Evolutionary conservation across 768 basidiomycete genomes (phyloP), one percentile per base, ranked within the genome.

Genomic region (Amanita rimosa): DNA sequence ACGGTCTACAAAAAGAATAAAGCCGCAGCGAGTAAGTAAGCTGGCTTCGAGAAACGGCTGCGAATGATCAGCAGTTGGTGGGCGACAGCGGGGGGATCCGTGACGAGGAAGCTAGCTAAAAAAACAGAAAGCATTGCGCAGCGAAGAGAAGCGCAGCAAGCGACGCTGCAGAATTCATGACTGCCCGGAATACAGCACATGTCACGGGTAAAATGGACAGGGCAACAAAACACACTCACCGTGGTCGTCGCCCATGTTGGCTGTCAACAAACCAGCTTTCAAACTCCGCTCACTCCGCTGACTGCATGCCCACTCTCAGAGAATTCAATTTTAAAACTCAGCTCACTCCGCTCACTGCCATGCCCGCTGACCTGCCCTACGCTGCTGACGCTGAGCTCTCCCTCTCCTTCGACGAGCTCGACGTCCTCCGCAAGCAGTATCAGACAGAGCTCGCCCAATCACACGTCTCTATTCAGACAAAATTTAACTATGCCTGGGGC

Each of bases 401-500:
- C 3, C 71, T 96, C 13, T 78, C 84, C 1, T 92, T 78, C 62
- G 93, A 95, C 57, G 93, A 97, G 65, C 75, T 96, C 24, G 85
- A 92, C 67, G 92, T 97, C 3, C 70, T 97, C 37, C 72, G 83
- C 51, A 58, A 75, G 50, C 94, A 98, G 60, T 94, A 95, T 67
- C 78, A 90, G 73, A 91, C 83, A 64, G 95, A 99, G 63, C 70
- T 80, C 16, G 71, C 76, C 0, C 83, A 91, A 54, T 75, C 79
- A 44, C 92, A 95, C 64, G 76, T 96, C 51, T 91, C 90, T 8
- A 77, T 84, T 6, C 96, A 99, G 68, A 95, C 93, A 35, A 94
- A 91, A 63, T 99, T 99, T 72, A 98, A 98, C 69, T 94, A 85
- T 65, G 80, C 90, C 35, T 96, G 95, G 95, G 95, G 95, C 2